Base-by-base conservation (phyloP, 2,329 filamentous ascomycete genomes). In the Pezicula radicicola region DNA sequence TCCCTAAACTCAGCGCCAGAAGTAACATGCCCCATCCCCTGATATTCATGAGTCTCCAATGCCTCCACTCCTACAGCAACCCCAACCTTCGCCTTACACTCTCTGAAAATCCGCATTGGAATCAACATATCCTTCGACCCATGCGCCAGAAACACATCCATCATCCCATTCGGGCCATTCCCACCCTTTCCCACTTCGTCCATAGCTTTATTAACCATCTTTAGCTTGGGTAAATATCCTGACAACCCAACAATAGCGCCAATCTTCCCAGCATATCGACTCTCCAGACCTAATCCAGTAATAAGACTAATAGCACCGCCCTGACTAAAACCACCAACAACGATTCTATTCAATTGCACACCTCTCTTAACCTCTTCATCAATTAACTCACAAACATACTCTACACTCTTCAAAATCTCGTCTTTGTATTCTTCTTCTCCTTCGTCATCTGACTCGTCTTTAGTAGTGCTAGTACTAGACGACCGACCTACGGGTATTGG, bases 231-330 rank as follows among this genome's bases (percentile, higher is more conserved):
- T 19, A 80, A 58, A 56, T 77, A 79, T 2, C 76, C 76, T 58
- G 89, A 94, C 57, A 97, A 72, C 6, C 85, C 90, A 52, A 96
- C 85, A 56, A 96, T 87, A 55, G 90, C 92, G n/a, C 82, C 92
- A 18, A 97, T 74, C 70, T 88, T 88, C 1, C 73, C 73, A 3
- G 62, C 68, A 49, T 52, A 56, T 36, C 53, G 63, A 81, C 77
- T 53, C 76, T 76, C 56, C 73, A 72, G 9, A 2, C 89, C 94
- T 30, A 96, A 70, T 3, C 89, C 91, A 0, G 87, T 76, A 62
- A 96, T 81, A 37, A 97, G 69, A 35, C 88, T 83, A 75, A 96
- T 88, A 53, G 90, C 91, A 50, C 89, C 91, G 49, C 93, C 93
- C 70, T 97, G 82, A 41, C 83, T 88, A 75, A 92, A 92, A 30